These are phyloP conservation scores for Epicoccum sorghinum DNA, from an alignment of 2,329 filamentous ascomycete genomes.

Conservation along the genomic window DNA sequence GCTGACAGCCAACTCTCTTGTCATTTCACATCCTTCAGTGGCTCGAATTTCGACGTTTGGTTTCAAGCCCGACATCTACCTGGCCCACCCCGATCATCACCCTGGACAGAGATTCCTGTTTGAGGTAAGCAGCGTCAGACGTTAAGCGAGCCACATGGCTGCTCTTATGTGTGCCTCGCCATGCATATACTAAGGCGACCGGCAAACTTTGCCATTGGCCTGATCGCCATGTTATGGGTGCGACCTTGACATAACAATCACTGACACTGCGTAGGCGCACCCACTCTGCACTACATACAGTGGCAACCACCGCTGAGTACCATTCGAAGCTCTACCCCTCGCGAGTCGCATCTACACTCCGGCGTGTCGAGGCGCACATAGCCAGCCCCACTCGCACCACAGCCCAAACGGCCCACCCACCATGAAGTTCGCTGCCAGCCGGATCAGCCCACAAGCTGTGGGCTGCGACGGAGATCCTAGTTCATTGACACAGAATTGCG, in stretches of 20 bases:
- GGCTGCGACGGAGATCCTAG: slow-evolving; percentile 1
- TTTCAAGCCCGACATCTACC: too few relatives aligned
- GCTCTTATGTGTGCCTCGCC: slow-evolving; percentile 1
- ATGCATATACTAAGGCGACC: slow-evolving; percentile 2
- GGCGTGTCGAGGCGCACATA: slow-evolving; percentile 3
- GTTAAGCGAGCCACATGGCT: slow-evolving; percentile 20
- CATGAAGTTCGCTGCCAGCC: background rate
- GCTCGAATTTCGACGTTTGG: background rate
- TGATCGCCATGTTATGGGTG: background rate
- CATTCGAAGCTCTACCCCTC: background rate
- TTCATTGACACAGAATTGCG: slow-evolving; percentile 8
- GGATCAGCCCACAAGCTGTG: background rate
- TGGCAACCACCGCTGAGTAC: background rate
- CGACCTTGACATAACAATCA: background rate
- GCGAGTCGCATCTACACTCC: background rate
- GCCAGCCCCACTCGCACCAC: background rate
- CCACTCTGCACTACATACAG: background rate
- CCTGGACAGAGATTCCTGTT: slow-evolving; percentile 9
- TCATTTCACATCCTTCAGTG: background rate
- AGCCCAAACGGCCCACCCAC: background rate
- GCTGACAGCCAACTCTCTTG: background rate
- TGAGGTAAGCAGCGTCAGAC: slow-evolving; percentile 26
- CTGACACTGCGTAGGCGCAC: slow-evolving; percentile 1
- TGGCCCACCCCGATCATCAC: background rate
- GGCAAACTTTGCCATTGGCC: background rate